Base-by-base conservation (phyloP, 768 basidiomycete genomes). In the Amanita thiersii region DNA sequence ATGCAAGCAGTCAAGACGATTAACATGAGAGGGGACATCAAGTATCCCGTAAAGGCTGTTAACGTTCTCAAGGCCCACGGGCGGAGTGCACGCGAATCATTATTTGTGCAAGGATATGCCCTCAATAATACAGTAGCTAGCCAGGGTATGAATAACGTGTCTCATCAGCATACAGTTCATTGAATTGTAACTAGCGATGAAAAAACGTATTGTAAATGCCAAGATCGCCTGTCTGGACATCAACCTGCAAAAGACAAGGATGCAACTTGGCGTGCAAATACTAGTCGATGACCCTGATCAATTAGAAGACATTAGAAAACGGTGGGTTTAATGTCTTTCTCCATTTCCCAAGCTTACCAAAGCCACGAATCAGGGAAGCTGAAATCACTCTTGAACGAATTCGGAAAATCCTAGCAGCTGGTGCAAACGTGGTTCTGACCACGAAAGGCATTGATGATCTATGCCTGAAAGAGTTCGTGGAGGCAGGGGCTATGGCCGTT, bases 211-310 rank as follows among this genome's bases (percentile, higher is more conserved):
- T 52, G 71, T 73, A 4, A 84, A 82, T 51, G 96, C 96, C 15
- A 98, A 97, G 66, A 98, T 99, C 53, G 96, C 96, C 3, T 98
- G 94, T 64, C 72, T 99, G 46, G 96, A 99, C 58, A 98, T 99
- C 60, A 97, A 99, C 64, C 70, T 99, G 37, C 86, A 89, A 56
- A 98, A 98, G 64, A 70, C 86, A 28, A 81, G 96, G 29, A 97
- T 99, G 96, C 93, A 97, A 52, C 72, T 99, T 17, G 96, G 96
- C 44, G 82, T 99, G 2, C 96, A 99, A 57, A 93, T 99, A 56
- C 74, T 97, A 34, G 88, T 98, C 14, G 94, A 98, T 18, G 88
- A 98, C 60, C 96, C 96, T 2, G 78, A 92, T 44, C 90, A 98
- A 60, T 68, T 99, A 34, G 96, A 98, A 62, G 89, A 91, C 52